Evolutionary conservation across 306 rosid species (phyloP), one percentile per base, ranked within the genome.

Genomic region (Myrica gale): DNA sequence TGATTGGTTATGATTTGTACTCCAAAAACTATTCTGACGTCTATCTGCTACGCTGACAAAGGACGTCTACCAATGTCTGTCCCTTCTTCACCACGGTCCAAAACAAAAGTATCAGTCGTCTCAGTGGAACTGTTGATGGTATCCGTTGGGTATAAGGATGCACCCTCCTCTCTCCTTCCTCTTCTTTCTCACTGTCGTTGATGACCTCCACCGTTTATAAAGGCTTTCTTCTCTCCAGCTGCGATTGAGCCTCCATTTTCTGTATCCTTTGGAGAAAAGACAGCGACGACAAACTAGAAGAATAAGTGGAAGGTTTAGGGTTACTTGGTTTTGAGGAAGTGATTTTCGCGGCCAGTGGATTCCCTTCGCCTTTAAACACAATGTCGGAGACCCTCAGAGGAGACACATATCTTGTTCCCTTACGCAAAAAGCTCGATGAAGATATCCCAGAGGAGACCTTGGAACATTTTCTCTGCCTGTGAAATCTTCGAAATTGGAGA

Each of bases 341-440:
- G n/a, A 19, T 62, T 77, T 76, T 47, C 52, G 52, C 13, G 2
- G 62, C 85, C 20, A 42, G 21, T 2, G 79, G 21, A 17, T 15
- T 70, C 17, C 86, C 89, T 44, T 85, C 90, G 9, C 77, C 26
- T 8, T 82, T 85, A 26, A 69, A 43, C 10, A 81, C 68, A n/a
- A 89, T 80, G 72, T 92, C 96, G 13, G 96, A 88, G 42, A 95
- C 84, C 6, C 97, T 83, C 56, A 95, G 71, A 13, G 97, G 96
- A 13, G 98, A 95, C 67, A 87, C 58, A 12, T 97, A 93, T 77
- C 97, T 85, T 6, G 82, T 90, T 80, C 87, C 92, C 61, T 80
- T 92, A 4, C 97, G 82, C 9, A 62, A 42, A 44, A 81, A 53
- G 11, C 12, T 78, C 1, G 61, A 44, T 1, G 68, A 67, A 44